phyloP scores from a whole-genome alignment of 2,329 filamentous ascomycete genomes.

The Aspergillus fischeri region DNA sequence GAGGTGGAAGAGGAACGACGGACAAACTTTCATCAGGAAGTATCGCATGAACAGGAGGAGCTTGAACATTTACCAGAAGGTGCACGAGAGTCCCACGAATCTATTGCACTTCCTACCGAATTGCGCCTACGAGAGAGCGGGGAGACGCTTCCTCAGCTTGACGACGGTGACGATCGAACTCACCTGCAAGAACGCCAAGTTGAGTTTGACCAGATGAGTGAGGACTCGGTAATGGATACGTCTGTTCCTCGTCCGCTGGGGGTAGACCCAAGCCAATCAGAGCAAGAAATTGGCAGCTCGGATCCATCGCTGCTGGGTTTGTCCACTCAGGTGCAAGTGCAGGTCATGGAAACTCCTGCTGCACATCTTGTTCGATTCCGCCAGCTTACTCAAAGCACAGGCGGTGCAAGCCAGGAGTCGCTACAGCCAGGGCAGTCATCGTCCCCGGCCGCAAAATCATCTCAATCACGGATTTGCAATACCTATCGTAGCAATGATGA shows the following conservation, averaged over 20 bases:
- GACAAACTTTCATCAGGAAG: background rate
- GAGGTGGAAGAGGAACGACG: background rate
- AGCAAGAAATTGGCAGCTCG: constrained; percentile 20
- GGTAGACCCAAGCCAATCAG: constrained; percentile 19
- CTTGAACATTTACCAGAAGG: background rate
- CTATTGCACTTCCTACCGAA: background rate
- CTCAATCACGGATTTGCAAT: constrained; percentile 31
- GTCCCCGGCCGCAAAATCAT: constrained; percentile 23
- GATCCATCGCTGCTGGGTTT: constrained; percentile 16
- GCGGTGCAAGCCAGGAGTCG: background rate
- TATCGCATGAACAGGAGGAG: background rate
- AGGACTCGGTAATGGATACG: constrained; percentile 35
- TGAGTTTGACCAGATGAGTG: constrained; percentile 21
- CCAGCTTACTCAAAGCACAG: background rate
- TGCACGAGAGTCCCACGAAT: background rate
- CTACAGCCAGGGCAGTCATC: constrained; percentile 12
- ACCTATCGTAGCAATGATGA: constrained; percentile 27
- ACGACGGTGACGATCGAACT: background rate
- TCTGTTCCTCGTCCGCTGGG: constrained; percentile 30
- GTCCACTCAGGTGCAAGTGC: constrained; percentile 18
- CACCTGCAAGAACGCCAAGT: background rate
- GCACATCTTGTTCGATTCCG: constrained; percentile 8
- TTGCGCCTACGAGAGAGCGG: background rate
- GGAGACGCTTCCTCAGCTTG: background rate
- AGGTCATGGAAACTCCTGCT: constrained; percentile 31